phyloP scores from a whole-genome alignment of 768 basidiomycete genomes.

The Leccinum subtestaceum region DNA sequence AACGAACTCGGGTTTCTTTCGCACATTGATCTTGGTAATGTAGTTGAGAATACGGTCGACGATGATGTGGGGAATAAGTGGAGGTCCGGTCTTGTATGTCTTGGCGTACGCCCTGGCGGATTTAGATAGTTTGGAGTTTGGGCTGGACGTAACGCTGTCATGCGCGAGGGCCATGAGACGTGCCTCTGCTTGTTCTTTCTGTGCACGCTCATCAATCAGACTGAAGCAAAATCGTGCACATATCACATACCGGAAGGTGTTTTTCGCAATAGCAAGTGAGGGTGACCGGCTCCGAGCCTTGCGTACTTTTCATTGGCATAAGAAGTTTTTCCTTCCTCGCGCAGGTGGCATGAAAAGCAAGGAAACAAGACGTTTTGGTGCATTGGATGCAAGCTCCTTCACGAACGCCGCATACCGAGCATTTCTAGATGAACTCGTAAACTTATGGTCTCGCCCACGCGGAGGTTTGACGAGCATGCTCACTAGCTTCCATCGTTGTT shows the following conservation, averaged over 20 bases:
- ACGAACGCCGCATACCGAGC: constrained; percentile 57
- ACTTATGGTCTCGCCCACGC: neutral
- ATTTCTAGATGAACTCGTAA: constrained; percentile 42
- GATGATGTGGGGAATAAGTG: constrained; percentile 83
- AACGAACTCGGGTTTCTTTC: constrained; percentile 77
- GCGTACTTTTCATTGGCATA: constrained; percentile 81
- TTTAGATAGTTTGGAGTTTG: constrained; percentile 56
- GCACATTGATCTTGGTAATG: constrained; percentile 60
- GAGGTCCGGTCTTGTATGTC: constrained; percentile 89
- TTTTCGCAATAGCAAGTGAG: constrained; percentile 85
- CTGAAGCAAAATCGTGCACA: neutral
- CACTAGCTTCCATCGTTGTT: constrained; percentile 92
- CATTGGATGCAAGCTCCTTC: constrained; percentile 96
- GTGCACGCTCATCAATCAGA: neutral
- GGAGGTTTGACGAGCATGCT: constrained; percentile 29
- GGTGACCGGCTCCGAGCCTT: constrained; percentile 68
- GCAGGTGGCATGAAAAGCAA: constrained; percentile 94
- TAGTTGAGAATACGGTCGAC: constrained; percentile 79
- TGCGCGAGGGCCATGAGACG: constrained; percentile 55
- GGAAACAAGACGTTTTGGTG: constrained; percentile 82
- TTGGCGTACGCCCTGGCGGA: constrained; percentile 89
- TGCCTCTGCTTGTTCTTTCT: constrained; percentile 70
- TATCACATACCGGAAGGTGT: constrained; percentile 75
- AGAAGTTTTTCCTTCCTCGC: constrained; percentile 83
- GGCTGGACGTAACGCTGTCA: constrained; percentile 38